phyloP scores from a whole-genome alignment of 805 yeast genomes.

The Brettanomyces naardenensis region DNA sequence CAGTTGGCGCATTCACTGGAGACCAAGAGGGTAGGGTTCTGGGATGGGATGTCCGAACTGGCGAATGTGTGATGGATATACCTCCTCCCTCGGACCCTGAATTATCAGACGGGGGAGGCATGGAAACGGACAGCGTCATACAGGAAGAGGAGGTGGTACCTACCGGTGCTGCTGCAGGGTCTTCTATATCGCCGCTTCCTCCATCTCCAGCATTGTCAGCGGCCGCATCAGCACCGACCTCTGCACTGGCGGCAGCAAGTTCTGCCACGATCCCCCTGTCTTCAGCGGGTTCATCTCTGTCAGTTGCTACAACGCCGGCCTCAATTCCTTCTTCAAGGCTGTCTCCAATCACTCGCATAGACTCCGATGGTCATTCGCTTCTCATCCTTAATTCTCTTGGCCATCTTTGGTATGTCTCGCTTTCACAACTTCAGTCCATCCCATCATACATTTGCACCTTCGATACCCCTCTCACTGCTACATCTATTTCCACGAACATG shows the following conservation, averaged over 20 bases:
- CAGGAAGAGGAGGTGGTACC: too few species aligned
- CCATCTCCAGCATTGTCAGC: too few species aligned
- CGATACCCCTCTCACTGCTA: not conserved
- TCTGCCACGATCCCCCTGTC: too few species aligned
- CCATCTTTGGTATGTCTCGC: constrained; percentile 15
- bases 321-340: too few species aligned
- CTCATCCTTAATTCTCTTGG: constrained; percentile 19
- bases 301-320: constrained; percentile 10
- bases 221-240: too few species aligned
- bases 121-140: too few species aligned
- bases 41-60: constrained; percentile 26
- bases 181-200: too few species aligned
- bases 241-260: not conserved
- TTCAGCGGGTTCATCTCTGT: too few species aligned
- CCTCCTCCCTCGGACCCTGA: not conserved
- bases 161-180: too few species aligned
- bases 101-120: too few species aligned
- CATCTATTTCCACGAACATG: constrained; percentile 12
- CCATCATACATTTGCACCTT: not conserved
- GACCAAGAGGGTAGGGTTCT: constrained; percentile 22
- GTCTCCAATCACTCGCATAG: constrained; percentile 10
- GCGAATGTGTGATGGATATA: constrained; percentile 5
- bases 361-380: constrained; percentile 23
- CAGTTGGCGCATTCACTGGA: constrained; percentile 24
- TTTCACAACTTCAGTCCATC: constrained; percentile 4